phyloP scores from a whole-genome alignment of 2,329 filamentous ascomycete genomes.

The Emmonsiellopsis sp. region DNA sequence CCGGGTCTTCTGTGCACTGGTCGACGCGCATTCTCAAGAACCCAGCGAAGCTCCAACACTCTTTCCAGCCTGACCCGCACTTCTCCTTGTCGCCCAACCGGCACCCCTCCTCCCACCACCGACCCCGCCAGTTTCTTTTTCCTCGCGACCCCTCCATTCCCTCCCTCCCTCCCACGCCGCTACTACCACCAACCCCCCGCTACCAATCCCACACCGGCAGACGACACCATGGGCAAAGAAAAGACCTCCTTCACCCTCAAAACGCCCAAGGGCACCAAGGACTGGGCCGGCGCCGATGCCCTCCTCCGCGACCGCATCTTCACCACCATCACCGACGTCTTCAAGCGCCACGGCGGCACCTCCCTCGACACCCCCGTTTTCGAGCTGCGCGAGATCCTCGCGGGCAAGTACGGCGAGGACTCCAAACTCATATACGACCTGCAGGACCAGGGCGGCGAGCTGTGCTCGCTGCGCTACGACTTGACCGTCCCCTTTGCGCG shows the following conservation, averaged over 20 bases:
- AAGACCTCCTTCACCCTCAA: slow-evolving; percentile 59
- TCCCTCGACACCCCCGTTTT: slow-evolving; percentile 77
- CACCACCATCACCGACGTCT: slow-evolving; percentile 63
- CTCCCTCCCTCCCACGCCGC: background rate
- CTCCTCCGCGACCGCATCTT: slow-evolving; percentile 74
- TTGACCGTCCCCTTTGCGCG: slow-evolving; percentile 84
- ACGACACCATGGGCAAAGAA: slow-evolving; percentile 20
- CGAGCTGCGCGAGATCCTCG: slow-evolving; percentile 74
- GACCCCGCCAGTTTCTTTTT: slow-evolving; percentile 4
- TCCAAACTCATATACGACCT: slow-evolving; percentile 87
- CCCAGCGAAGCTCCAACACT: slow-evolving; percentile 8
- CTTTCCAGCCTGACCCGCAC: slow-evolving; percentile 12
- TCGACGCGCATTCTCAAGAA: slow-evolving; percentile 21
- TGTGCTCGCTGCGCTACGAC: slow-evolving; percentile 77
- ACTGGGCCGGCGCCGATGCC: slow-evolving; percentile 73
- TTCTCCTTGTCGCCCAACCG: slow-evolving; percentile 9
- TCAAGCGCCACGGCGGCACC: slow-evolving; percentile 73
- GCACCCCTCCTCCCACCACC: slow-evolving; percentile 6
- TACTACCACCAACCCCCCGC: slow-evolving; percentile 1
- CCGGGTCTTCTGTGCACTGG: slow-evolving; percentile 18
- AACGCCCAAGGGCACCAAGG: slow-evolving; percentile 83
- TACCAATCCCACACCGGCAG: too few species aligned
- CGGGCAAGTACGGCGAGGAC: slow-evolving; percentile 88
- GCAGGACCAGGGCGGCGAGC: slow-evolving; percentile 77
- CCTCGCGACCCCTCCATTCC: slow-evolving; percentile 3